These are phyloP conservation scores for Aeschynomene evenia DNA, from an alignment of 306 rosid genomes.

Conservation along the genomic window DNA sequence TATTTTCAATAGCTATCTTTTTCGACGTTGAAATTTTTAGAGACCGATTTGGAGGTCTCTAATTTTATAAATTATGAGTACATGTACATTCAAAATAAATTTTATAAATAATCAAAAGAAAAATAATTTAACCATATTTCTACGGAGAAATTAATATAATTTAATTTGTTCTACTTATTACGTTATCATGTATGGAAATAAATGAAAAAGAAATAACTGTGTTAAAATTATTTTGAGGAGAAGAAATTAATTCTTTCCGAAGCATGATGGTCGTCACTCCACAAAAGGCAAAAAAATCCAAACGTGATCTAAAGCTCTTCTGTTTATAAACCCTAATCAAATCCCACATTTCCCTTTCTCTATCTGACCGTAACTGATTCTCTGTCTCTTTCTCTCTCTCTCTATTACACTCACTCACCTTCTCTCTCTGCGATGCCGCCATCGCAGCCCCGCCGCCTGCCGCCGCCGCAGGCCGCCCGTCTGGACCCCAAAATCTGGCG, in stretches of 20 bases:
- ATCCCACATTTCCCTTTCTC: neutral
- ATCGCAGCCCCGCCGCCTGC: neutral
- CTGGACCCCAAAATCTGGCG: conserved; percentile 57
- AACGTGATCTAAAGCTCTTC: neutral
- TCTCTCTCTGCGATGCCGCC: conserved; percentile 26
- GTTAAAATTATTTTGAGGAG: too few relatives aligned
- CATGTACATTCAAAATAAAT: too few relatives aligned
- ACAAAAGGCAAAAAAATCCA: neutral
- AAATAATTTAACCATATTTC: too few relatives aligned
- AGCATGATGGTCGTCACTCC: neutral
- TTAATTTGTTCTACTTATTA: too few relatives aligned
- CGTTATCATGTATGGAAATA: too few relatives aligned
- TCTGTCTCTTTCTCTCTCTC: neutral
- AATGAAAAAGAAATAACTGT: too few relatives aligned
- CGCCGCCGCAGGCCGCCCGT: conserved; percentile 12
- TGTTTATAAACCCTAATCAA: neutral
- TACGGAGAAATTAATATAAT: too few relatives aligned
- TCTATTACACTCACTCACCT: neutral
- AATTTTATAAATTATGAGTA: too few relatives aligned
- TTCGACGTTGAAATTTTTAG: too few relatives aligned
- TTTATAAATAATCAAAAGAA: too few relatives aligned
- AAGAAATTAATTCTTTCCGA: neutral
- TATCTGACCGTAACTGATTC: neutral
- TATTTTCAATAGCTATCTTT: too few relatives aligned
- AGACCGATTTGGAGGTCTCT: too few relatives aligned